phyloP scores from a whole-genome alignment of 148 eudicot genomes.

The Camellia sinensis region DNA sequence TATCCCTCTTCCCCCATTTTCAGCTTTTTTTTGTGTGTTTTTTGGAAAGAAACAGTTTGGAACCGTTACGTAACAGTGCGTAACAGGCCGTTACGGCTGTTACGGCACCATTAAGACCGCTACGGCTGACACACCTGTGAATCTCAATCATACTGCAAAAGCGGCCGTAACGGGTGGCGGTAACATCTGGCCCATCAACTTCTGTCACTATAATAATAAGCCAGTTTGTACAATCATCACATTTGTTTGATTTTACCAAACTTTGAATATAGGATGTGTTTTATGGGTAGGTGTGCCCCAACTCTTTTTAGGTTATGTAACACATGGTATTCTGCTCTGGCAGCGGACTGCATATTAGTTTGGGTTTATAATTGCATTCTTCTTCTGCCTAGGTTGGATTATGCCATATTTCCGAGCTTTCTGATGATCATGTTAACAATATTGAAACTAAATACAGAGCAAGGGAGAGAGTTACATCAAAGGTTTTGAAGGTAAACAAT shows the following conservation, averaged over 20 bases:
- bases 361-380: constrained; percentile 12
- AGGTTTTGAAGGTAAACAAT: constrained; percentile 59
- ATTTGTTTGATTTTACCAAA: not conserved
- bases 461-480: constrained; percentile 69
- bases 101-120: too few relatives aligned
- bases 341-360: not conserved
- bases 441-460: constrained; percentile 57
- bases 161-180: too few relatives aligned
- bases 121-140: too few relatives aligned
- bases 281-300: not conserved
- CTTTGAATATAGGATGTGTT: not conserved
- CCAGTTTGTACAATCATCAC: not conserved
- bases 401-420: constrained; percentile 89
- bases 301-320: not conserved
- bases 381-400: constrained; percentile 55
- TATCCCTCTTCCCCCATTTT: too few relatives aligned
- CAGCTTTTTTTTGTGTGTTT: too few relatives aligned
- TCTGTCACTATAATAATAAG: not conserved
- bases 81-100: too few relatives aligned
- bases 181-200: too few relatives aligned
- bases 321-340: not conserved
- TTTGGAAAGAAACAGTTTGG: too few relatives aligned
- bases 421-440: constrained; percentile 62
- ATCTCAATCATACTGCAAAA: too few relatives aligned
- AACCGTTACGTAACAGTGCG: too few relatives aligned